These are phyloP conservation scores for Saccharomycopsis schoenii DNA, from an alignment of 805 yeast genomes.

Conservation along the genomic window DNA sequence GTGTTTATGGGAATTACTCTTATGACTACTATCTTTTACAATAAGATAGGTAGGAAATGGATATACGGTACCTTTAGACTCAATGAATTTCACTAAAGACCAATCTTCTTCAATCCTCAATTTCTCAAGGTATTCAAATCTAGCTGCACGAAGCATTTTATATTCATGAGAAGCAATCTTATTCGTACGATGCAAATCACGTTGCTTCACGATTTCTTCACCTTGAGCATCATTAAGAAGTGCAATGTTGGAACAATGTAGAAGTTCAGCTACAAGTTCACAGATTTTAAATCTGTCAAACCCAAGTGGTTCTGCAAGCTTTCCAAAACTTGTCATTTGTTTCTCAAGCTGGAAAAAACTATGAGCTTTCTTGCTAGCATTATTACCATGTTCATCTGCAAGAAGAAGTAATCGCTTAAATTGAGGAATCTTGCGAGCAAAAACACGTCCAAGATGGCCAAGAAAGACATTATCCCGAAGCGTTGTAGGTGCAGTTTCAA, in stretches of 20 bases:
- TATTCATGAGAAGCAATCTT: slow-evolving; percentile 34
- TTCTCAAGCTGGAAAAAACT: slow-evolving; percentile 21
- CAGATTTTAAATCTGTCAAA: slow-evolving; percentile 85
- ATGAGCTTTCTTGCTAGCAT: neutral
- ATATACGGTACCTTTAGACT: neutral
- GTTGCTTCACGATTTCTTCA: slow-evolving; percentile 52
- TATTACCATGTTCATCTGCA: slow-evolving; percentile 2
- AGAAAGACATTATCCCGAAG: slow-evolving; percentile 88
- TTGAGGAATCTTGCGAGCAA: slow-evolving; percentile 55
- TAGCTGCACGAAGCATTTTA: slow-evolving; percentile 12
- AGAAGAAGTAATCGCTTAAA: slow-evolving; percentile 43
- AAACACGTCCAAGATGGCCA: slow-evolving; percentile 73
- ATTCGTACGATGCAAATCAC: slow-evolving; percentile 53
- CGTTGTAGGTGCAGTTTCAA: slow-evolving; percentile 86
- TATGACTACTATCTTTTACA: neutral
- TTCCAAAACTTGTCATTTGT: slow-evolving; percentile 32
- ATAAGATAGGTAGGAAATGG: neutral
- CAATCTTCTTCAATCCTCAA: slow-evolving; percentile 11
- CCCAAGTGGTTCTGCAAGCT: slow-evolving; percentile 71
- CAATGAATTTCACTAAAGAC: slow-evolving; percentile 4
- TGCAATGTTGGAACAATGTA: slow-evolving; percentile 97
- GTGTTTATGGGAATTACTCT: neutral
- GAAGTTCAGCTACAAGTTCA: slow-evolving; percentile 85
- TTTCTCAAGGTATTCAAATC: slow-evolving; percentile 10
- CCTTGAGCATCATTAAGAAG: slow-evolving; percentile 71